Percentiles rank a stretch among this genome's conserved stretches.
Conservation (phyloP, 768 basidiomycete genomes). For the Heimioporus sp. region DNA sequence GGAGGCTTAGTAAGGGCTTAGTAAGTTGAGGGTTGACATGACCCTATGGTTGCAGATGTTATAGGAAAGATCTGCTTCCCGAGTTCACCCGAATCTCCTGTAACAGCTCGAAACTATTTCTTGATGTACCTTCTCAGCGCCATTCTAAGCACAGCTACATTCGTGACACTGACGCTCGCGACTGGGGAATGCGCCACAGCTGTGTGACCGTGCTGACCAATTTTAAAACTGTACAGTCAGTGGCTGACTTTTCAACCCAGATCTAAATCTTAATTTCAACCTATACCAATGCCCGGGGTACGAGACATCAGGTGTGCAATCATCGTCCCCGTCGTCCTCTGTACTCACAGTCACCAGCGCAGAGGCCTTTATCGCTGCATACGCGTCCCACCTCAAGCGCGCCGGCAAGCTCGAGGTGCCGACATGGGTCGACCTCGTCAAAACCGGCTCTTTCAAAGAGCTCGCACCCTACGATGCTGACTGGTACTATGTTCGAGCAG, state of each 20-base stretch:
- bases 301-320: constrained; percentile 68
- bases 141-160: too few species aligned
- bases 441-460: constrained; percentile 97
- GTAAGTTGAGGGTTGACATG: too few species aligned
- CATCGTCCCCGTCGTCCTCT: not conserved
- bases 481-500: constrained; percentile 99
- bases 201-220: too few species aligned
- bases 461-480: constrained; percentile 98
- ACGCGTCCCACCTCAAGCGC: constrained; percentile 94
- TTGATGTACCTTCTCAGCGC: too few species aligned
- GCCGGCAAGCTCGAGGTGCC: constrained; percentile 99
- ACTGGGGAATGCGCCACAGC: too few species aligned
- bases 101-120: too few species aligned
- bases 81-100: too few species aligned
- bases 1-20: too few species aligned
- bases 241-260: constrained; percentile 36
- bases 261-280: constrained; percentile 40
- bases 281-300: constrained; percentile 69
- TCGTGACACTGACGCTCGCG: too few species aligned
- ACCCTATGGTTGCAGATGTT: too few species aligned
- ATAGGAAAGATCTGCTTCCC: too few species aligned
- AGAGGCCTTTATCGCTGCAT: constrained; percentile 90
- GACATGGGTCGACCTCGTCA: constrained; percentile 97
- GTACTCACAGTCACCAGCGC: constrained; percentile 51
- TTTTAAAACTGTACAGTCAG: constrained; percentile 38